Evolutionary conservation across 164 flowering plant genomes (phyloP), one percentile per base, ranked within the genome.

Genomic region (Vitis amurensis): DNA sequence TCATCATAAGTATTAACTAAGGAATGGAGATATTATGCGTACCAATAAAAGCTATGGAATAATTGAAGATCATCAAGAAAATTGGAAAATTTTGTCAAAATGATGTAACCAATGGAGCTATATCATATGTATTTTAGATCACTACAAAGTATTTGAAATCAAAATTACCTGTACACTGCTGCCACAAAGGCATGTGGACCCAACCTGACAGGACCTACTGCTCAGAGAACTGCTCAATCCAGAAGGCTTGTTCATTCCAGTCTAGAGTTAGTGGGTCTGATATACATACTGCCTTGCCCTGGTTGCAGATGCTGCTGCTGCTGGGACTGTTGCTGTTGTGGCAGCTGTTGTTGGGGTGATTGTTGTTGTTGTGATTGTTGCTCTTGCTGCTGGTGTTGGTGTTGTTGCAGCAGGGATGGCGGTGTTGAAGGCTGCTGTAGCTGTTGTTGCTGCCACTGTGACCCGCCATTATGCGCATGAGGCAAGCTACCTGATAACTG

Each of bases 141-240:
- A 2, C 44, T 37, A 37, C 44, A 37, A 6, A 37, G 44, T 37
- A 37, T 37, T 37, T 37, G 44, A 53, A 29, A 17, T 9, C 63
- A 59, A 5, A 55, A 57, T 48, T 76, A 90, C 93, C 97, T 88
- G 88, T 86, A 88, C 93, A 86, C 52, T 75, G 80, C 74, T 71
- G 82, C 77, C 72, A 73, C 63, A 74, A 72, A 61, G 71, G 84
- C 84, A 78, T 79, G 80, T 72, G 27, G 75, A 75, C 68, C 71
- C 66, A 64, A 86, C 19, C 72, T 71, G 64, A 71, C 74, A 68
- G 66, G 69, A 67, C 61, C 60, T 55, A 60, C 71, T 50, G 47
- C 67, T 61, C 37, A 15, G 16, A 49, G 55, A 67, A 64, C 68
- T 63, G 74, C 83, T 71, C 78, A 60, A 68, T 71, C 64, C 73